Base-by-base conservation (phyloP, 1,284 basidiomycete species). In the Heterobasidion parviporum region DNA sequence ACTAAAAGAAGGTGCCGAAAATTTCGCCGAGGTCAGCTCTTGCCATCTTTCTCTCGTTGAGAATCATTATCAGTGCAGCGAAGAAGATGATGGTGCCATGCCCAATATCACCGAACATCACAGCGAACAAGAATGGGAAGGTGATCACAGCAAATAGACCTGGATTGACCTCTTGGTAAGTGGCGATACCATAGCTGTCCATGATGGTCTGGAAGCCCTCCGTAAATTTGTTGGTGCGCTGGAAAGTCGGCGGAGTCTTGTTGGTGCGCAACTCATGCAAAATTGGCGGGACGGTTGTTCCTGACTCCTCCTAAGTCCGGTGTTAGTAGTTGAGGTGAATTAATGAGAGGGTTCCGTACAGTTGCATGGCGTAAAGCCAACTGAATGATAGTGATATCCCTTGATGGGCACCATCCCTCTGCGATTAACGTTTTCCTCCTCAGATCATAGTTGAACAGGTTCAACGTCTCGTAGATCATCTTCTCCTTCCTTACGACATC, bases 121-220 rank as follows among this genome's bases (percentile, higher is more conserved):
- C 52, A 18, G 95, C 96, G 65, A 99, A 99, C 64, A 99, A 74
- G 85, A 99, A 99, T 0, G 97, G 97, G 81, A 98, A 98, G 1
- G 94, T 96, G 67, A 94, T 82, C 64, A 97, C 82, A 3, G 94
- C 92, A 69, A 94, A 96, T 38, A 99, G 75, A 62, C 96, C 97
- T 9, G 97, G 96, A 70, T 99, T 99, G 71, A 95, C 88, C 74
- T 99, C 97, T 71, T 98, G 92, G 72, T 99, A 99, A 1, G 85
- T 86, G 10, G 94, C 92, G 54, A 93, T 85, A 66, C 96, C 97
- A 69, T 99, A 99, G 55, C 90, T 89, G 72, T 99, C 96, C 83
- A 99, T 97, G 71, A 99, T 95, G 41, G 89, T 84, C 75, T 99
- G 97, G 82, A 96, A 98, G 15, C 89, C 96, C 69, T 93, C 91